Evolutionary conservation across 352 stramenopile species (phyloP).

Genomic region (Globisporangium middletonii): DNA sequence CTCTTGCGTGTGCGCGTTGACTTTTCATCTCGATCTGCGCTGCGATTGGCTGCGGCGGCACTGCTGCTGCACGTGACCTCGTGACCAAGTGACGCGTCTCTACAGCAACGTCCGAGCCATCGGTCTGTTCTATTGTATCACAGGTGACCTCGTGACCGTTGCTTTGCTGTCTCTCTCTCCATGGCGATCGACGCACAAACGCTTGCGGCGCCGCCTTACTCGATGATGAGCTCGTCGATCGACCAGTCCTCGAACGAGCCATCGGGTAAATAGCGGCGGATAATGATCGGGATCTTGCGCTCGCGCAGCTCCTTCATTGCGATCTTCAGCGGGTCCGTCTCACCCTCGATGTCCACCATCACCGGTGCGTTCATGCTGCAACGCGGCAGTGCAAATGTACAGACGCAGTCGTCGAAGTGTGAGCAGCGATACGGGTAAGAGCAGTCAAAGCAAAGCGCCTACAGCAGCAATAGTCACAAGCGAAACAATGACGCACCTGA

Average conservation of each 20-base stretch:
- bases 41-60: too few relatives aligned
- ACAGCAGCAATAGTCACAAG: conserved; percentile 1
- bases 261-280: conserved; percentile 98
- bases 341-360: conserved; percentile 95
- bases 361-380: conserved; percentile 93
- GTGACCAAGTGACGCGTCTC: neutral
- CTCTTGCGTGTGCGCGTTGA: too few relatives aligned
- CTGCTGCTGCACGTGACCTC: too few relatives aligned
- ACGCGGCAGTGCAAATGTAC: neutral
- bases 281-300: conserved; percentile 99
- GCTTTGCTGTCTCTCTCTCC: too few relatives aligned
- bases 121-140: conserved; percentile 7
- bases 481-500: conserved; percentile 60
- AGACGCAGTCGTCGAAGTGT: neutral
- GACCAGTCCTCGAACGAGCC: conserved; percentile 99
- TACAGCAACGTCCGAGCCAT: neutral
- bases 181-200: neutral
- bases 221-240: conserved; percentile 99
- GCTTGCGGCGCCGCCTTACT: conserved; percentile 53
- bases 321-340: conserved; percentile 99
- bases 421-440: neutral
- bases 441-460: neutral
- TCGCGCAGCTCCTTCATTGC: conserved; percentile 99
- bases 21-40: too few relatives aligned
- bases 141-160: neutral